A percentile compares a stretch with the other conserved stretches of the same genome.
Conservation (phyloP, 1,139 yeast species). For the Magnusiomyces paraingens region DNA sequence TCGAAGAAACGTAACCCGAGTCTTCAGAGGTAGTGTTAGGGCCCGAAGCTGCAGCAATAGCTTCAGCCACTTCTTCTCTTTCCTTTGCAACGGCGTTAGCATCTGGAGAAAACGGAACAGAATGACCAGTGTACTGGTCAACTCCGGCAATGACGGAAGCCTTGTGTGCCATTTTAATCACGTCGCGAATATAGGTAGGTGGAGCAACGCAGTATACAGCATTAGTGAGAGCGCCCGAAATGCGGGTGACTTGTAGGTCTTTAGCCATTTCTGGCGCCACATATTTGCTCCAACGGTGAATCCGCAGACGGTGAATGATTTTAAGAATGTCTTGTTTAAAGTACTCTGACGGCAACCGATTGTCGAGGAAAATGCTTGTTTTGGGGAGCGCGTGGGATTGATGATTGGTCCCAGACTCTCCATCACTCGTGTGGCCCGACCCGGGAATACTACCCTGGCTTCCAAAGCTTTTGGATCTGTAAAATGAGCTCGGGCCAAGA, state of each 20-base stretch:
- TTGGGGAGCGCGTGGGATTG: slow-evolving; percentile 8
- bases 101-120: slow-evolving; percentile 2
- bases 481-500: no score
- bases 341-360: slow-evolving; percentile 68
- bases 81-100: neutral
- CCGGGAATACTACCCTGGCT: no score
- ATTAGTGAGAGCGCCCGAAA: slow-evolving; percentile 90
- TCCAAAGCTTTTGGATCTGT: no score
- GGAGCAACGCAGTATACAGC: slow-evolving; percentile 65
- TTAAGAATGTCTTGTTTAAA: slow-evolving; percentile 76
- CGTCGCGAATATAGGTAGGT: slow-evolving; percentile 30
- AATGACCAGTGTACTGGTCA: slow-evolving; percentile 15
- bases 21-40: neutral
- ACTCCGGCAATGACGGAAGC: slow-evolving; percentile 16
- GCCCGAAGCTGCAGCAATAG: neutral
- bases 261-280: slow-evolving; percentile 31
- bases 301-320: slow-evolving; percentile 53
- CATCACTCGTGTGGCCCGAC: no score
- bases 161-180: slow-evolving; percentile 21
- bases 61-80: neutral
- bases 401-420: no score
- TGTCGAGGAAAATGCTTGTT: slow-evolving; percentile 23
- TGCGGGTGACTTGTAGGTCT: slow-evolving; percentile 51
- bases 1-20: neutral
- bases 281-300: slow-evolving; percentile 60